These are phyloP conservation scores for Phytophthora brassicae DNA, from an alignment of 352 stramenopile species.

Conservation along the genomic window DNA sequence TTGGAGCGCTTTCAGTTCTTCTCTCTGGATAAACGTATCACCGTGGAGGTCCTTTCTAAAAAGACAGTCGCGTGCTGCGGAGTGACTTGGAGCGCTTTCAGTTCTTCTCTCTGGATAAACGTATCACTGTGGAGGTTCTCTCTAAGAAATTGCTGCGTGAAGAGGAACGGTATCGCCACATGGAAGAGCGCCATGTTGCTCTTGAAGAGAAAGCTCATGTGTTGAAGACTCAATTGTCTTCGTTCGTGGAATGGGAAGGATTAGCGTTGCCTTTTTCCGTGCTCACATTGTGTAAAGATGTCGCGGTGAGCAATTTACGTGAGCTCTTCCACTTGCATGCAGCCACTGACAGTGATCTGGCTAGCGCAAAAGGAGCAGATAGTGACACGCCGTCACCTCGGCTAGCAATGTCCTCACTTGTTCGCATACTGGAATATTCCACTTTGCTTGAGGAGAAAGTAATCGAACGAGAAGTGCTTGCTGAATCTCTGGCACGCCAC, in stretches of 20 bases:
- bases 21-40: slow-evolving; percentile 74
- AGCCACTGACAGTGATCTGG: slow-evolving; percentile 12
- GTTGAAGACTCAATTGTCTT: slow-evolving; percentile 46
- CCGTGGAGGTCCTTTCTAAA: slow-evolving; percentile 75
- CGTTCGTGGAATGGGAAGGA: slow-evolving; percentile 61
- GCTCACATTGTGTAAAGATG: slow-evolving; percentile 53
- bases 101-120: slow-evolving; percentile 80
- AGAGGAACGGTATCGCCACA: slow-evolving; percentile 59
- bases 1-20: slow-evolving; percentile 81
- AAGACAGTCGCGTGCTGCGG: too few relatives aligned
- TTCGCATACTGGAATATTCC: slow-evolving; percentile 52
- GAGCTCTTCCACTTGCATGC: slow-evolving; percentile 57
- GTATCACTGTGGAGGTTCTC: slow-evolving; percentile 72
- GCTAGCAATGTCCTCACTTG: slow-evolving; percentile 43
- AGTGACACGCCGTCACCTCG: slow-evolving; percentile 22
- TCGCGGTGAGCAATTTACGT: slow-evolving; percentile 45
- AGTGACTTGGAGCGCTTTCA: slow-evolving; percentile 76
- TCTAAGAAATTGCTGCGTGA: slow-evolving; percentile 75
- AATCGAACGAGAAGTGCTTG: slow-evolving; percentile 33
- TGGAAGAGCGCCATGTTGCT: slow-evolving; percentile 58
- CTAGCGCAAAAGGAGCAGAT: neutral
- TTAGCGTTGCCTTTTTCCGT: slow-evolving; percentile 48
- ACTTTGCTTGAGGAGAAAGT: slow-evolving; percentile 40
- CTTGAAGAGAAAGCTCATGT: slow-evolving; percentile 52
- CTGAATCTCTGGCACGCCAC: slow-evolving; percentile 27